These are phyloP conservation scores for Phaeosphaeriaceae sp. DNA, from an alignment of 2,329 filamentous ascomycete species.

Conservation along the genomic window DNA sequence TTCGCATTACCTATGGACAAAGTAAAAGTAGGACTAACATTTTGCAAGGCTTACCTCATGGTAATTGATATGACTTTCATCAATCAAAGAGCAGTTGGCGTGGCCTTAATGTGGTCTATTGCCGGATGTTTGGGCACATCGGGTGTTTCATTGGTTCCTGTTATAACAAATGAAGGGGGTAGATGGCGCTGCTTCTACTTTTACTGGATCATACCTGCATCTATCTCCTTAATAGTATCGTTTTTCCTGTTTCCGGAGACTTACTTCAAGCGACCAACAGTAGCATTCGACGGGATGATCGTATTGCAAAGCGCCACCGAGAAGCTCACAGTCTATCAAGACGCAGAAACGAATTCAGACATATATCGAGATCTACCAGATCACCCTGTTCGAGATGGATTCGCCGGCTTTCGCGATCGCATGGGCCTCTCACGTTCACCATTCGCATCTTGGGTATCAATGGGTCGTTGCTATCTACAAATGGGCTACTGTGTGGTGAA, in stretches of 20 bases:
- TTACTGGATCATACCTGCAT: conserved; percentile 33
- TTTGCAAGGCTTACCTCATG: conserved; percentile 40
- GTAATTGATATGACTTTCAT: conserved; percentile 51
- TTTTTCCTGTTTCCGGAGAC: conserved; percentile 48
- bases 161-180: conserved; percentile 28
- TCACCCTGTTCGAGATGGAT: conserved; percentile 12
- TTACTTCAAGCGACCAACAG: conserved; percentile 50
- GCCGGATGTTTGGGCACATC: conserved; percentile 31
- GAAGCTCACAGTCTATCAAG: conserved; percentile 48
- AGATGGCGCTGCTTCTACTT: conserved; percentile 47
- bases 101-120: conserved; percentile 47
- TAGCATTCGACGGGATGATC: conserved; percentile 52
- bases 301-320: conserved; percentile 48
- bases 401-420: conserved; percentile 11
- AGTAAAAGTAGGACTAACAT: neutral
- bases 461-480: conserved; percentile 32
- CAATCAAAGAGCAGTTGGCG: conserved; percentile 43
- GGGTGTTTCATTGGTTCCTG: conserved; percentile 33
- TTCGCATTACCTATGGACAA: neutral
- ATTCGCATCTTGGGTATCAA: conserved; percentile 33
- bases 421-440: conserved; percentile 23
- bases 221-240: conserved; percentile 32
- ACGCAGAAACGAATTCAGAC: conserved; percentile 35
- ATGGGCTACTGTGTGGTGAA: conserved; percentile 37
- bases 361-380: conserved; percentile 34